A percentile compares a stretch with the other conserved stretches of the same genome.
These are phyloP conservation scores for Fusarium scirpi DNA, from an alignment of 2,329 filamentous ascomycete species.

Conservation along the genomic window DNA sequence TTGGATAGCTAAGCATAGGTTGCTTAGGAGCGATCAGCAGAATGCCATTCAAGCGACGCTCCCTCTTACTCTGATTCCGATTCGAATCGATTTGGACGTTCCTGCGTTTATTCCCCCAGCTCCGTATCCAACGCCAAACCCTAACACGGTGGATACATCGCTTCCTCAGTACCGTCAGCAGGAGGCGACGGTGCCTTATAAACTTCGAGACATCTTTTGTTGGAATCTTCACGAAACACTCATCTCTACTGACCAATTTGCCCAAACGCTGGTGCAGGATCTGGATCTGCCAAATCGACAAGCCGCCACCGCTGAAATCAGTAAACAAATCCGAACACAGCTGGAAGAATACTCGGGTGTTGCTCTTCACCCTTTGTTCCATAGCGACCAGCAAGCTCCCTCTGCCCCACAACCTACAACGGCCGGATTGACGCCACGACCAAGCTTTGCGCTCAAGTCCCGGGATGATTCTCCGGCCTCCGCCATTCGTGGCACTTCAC, in stretches of 20 bases:
- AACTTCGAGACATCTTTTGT: constrained; percentile 93
- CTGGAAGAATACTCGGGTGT: constrained; percentile 96
- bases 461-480: constrained; percentile 56
- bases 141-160: constrained; percentile 74
- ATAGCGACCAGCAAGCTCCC: constrained; percentile 62
- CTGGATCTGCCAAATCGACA: constrained; percentile 86
- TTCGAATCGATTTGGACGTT: constrained; percentile 95
- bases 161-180: constrained; percentile 83
- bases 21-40: constrained; percentile 68
- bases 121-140: constrained; percentile 72
- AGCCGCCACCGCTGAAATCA: constrained; percentile 80
- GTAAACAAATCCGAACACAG: constrained; percentile 93
- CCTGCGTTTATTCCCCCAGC: constrained; percentile 78
- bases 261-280: constrained; percentile 89
- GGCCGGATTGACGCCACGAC: constrained; percentile 47
- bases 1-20: constrained; percentile 85
- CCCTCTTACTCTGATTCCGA: constrained; percentile 91
- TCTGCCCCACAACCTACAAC: constrained; percentile 38
- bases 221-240: constrained; percentile 98
- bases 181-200: constrained; percentile 84
- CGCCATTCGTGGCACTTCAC: constrained; percentile 54
- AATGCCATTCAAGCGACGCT: constrained; percentile 77
- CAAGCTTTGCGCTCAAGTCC: constrained; percentile 50
- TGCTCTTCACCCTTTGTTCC: constrained; percentile 91
- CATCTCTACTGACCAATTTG: constrained; percentile 95